Percentiles rank a stretch among this genome's conserved stretches.
Conservation (phyloP, 306 rosid species). For the Crataegus laevigata region DNA sequence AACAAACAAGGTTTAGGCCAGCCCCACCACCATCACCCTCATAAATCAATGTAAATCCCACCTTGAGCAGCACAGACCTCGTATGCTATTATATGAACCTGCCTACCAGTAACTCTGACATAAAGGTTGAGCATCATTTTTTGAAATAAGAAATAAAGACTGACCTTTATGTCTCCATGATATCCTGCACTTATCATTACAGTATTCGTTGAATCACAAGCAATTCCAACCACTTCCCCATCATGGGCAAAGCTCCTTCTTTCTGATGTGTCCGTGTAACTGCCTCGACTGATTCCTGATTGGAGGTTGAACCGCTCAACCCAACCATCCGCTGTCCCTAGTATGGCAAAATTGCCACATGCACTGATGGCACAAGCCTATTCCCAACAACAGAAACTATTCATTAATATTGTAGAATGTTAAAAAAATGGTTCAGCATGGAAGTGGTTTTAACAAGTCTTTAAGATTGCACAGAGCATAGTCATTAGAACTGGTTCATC, state of each 20-base stretch:
- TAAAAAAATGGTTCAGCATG: background rate
- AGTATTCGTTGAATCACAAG: constrained; percentile 92
- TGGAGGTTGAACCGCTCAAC: constrained; percentile 92
- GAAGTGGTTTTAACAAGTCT: background rate
- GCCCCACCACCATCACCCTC: background rate
- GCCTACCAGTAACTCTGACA: background rate
- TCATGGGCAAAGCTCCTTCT: constrained; percentile 62
- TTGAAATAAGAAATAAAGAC: constrained; percentile 7
- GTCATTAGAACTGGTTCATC: background rate
- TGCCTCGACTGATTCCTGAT: constrained; percentile 82
- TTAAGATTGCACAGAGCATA: background rate
- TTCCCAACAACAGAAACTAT: constrained; percentile 20
- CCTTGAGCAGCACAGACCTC: background rate
- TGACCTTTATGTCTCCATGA: constrained; percentile 86
- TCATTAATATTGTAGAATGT: background rate
- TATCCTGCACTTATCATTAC: constrained; percentile 84
- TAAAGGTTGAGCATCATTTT: background rate
- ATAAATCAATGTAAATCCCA: background rate
- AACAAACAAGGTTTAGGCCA: background rate
- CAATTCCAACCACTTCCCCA: constrained; percentile 89
- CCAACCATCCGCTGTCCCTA: constrained; percentile 98
- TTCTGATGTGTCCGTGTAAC: constrained; percentile 56
- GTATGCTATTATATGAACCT: background rate
- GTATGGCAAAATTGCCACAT: constrained; percentile 86
- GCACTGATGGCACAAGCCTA: constrained; percentile 92